Evolutionary conservation across 2,329 filamentous ascomycete genomes (phyloP).

Genomic region (Penicillium brasilianum): DNA sequence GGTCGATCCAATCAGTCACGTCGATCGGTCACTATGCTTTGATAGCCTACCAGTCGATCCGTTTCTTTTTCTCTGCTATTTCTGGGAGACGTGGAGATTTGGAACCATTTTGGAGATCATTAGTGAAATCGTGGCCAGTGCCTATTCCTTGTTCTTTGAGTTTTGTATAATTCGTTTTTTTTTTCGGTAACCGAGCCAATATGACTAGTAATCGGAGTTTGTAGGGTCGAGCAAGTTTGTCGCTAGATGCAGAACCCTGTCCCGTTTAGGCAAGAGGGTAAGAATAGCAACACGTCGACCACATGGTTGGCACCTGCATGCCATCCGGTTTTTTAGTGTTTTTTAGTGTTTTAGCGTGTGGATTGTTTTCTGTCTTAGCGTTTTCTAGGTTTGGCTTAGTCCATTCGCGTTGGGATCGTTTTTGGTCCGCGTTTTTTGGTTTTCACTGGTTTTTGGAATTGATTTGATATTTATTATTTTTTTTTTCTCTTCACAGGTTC

Average conservation of each 20-base stretch:
- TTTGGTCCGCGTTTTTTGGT: not conserved
- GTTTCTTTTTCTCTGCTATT: not conserved
- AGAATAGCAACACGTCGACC: constrained; percentile 30
- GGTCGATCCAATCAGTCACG: not conserved
- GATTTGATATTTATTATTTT: not conserved
- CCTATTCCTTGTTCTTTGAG: no score
- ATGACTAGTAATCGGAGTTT: no score
- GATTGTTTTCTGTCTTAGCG: not conserved
- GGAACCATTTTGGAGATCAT: no score
- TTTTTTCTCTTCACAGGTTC: not conserved
- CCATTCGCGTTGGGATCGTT: no score
- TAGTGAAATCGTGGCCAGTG: not conserved
- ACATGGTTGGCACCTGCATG: constrained; percentile 43
- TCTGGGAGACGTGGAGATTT: no score
- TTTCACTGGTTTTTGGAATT: not conserved
- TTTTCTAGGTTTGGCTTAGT: no score
- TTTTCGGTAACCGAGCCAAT: no score
- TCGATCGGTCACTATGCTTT: constrained; percentile 1
- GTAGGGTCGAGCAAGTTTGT: no score
- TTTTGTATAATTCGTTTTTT: no score
- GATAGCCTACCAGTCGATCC: constrained; percentile 2
- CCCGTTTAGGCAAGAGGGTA: constrained; percentile 13
- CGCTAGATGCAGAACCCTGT: not conserved
- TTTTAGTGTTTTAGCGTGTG: constrained; percentile 7
- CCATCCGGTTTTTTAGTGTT: constrained; percentile 19